Evolutionary conservation across 257 asterid species (phyloP), one percentile per base, ranked within the genome.

Genomic region (Solanum lycopersicoides): DNA sequence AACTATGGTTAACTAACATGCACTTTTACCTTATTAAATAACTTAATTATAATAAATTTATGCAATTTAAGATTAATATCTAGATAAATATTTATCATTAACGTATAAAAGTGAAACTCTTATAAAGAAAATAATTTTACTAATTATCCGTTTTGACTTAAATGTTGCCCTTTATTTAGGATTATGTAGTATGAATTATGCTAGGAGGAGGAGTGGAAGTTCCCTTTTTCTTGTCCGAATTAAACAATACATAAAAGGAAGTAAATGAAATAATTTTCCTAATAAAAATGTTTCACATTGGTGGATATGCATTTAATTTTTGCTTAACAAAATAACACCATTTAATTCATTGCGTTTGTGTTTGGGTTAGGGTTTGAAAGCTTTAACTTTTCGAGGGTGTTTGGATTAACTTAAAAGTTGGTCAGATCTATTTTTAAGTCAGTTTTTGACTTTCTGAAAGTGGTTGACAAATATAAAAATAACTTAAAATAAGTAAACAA

Each of bases 341-440:
- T 23, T 1, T 21, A 18, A 56, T 47, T 47, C 59, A 47, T 53
- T 18, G 23, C 0, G 63, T 3, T 53, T 53, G 66, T 25, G 66
- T 21, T 59, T 59, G 66, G 66, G 68, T 60, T 60, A 60, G 66
- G 28, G 68, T 60, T 60, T 21, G 14, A 60, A 21, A 25, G 2
- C 18, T 12, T 66, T 9, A 35, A 25, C 18, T 4, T 4, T 4
- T n/a, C 25, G 35, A 35, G 7, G 39, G 7, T 0, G 7, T 35
- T 35, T 35, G 7, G 5, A 35, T 0, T 35, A 0, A 35, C 7
- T 5, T 35, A 35, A 35, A 35, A 35, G 1, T 0, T 35, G 39
- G 0, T 35, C 0, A 0, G 1, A 35, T 35, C 7, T 35, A 35
- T 0, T 35, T 35, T 35, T 35, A 35, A 35, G 39, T 35, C 7